Evolutionary conservation across 1,139 yeast species (phyloP).

Genomic region (Diutina catenulata): DNA sequence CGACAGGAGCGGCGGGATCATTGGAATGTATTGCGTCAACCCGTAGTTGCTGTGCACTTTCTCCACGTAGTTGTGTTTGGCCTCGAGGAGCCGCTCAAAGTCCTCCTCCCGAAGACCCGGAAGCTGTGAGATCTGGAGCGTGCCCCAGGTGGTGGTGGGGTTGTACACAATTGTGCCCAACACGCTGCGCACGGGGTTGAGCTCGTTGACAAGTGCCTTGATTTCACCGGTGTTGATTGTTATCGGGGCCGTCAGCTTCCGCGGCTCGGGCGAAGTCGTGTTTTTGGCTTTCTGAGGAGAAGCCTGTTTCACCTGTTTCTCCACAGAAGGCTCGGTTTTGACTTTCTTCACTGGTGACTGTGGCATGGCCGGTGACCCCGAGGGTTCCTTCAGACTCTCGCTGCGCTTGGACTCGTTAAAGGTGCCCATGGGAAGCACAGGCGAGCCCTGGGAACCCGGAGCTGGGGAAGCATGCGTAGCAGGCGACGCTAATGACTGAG

Average conservation of each 20-base stretch:
- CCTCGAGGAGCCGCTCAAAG: slow-evolving; percentile 18
- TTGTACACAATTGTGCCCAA: slow-evolving; percentile 55
- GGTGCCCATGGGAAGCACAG: too few species aligned
- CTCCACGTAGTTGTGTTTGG: slow-evolving; percentile 17
- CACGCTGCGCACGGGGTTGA: not conserved
- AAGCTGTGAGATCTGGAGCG: slow-evolving; percentile 25
- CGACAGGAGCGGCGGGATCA: slow-evolving; percentile 34
- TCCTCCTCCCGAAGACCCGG: slow-evolving; percentile 27
- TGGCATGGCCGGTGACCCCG: too few species aligned
- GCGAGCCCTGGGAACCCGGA: too few species aligned
- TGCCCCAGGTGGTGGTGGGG: slow-evolving; percentile 39
- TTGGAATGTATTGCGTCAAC: slow-evolving; percentile 22
- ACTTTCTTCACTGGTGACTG: too few species aligned
- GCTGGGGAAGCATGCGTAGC: too few species aligned
- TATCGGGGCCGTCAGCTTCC: not conserved
- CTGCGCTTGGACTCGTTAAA: too few species aligned
- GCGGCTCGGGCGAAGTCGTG: too few species aligned
- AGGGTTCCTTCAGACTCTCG: too few species aligned
- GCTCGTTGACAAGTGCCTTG: not conserved
- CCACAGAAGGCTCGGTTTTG: too few species aligned
- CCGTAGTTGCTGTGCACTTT: slow-evolving; percentile 11
- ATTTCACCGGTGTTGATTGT: not conserved
- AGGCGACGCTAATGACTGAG: too few species aligned
- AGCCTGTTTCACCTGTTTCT: too few species aligned
- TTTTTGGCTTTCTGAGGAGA: too few species aligned